Evolutionary conservation across 2,329 filamentous ascomycete species (phyloP).

Genomic region (Botryotinia calthae): DNA sequence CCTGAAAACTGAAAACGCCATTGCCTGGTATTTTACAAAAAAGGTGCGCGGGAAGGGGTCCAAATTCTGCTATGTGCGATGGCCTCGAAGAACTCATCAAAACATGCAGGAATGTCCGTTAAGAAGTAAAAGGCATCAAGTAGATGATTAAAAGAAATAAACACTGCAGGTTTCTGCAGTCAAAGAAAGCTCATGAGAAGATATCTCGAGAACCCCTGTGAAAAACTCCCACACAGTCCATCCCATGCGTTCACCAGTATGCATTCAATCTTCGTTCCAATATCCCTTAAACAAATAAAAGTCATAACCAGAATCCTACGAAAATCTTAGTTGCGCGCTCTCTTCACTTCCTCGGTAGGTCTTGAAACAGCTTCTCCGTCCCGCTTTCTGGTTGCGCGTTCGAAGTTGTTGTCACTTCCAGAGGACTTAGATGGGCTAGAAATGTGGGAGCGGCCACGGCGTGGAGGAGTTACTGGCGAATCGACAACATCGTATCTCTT

Average conservation of each 20-base stretch:
- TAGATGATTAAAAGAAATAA: constrained; percentile 13
- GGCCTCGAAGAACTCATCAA: constrained; percentile 7
- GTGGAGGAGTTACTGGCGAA: constrained; percentile 33
- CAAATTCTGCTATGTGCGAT: constrained; percentile 11
- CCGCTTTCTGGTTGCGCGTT: constrained; percentile 46
- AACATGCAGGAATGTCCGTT: constrained; percentile 7
- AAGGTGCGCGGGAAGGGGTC: background rate
- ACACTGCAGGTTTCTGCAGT: background rate
- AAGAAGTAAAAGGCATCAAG: constrained; percentile 15
- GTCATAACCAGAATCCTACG: background rate
- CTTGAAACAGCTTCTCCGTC: constrained; percentile 41
- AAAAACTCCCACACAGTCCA: constrained; percentile 2
- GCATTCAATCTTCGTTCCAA: constrained; percentile 4
- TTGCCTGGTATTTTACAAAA: constrained; percentile 18
- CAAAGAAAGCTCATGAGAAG: background rate
- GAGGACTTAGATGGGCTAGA: constrained; percentile 61
- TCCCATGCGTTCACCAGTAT: constrained; percentile 8
- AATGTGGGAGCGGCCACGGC: constrained; percentile 23
- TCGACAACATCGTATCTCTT: constrained; percentile 44
- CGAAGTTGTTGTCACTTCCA: constrained; percentile 46
- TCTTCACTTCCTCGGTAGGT: constrained; percentile 29
- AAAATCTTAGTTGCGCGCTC: constrained; percentile 8
- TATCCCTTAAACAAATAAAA: constrained; percentile 5
- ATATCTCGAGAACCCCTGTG: constrained; percentile 2
- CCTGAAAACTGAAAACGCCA: constrained; percentile 18